Percentiles rank a stretch among this genome's conserved stretches.
Conservation (phyloP, 331 rosid species). For the Malus hybrid region DNA sequence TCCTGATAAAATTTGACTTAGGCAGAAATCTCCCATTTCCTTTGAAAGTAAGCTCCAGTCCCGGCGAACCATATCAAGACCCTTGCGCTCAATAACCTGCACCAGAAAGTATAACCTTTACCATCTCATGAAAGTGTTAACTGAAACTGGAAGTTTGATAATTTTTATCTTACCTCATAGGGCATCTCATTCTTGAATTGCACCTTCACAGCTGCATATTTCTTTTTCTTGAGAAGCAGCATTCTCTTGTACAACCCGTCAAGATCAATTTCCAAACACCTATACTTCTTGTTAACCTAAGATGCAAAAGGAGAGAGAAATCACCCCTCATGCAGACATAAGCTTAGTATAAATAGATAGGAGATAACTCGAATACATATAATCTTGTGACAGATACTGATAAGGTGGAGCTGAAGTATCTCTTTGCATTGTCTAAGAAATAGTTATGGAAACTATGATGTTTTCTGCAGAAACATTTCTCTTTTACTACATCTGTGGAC, state of each 20-base stretch:
- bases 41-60: constrained; percentile 95
- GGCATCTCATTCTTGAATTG: constrained; percentile 56
- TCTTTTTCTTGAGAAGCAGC: constrained; percentile 96
- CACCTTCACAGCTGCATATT: constrained; percentile 88
- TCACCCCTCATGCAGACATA: too few species aligned
- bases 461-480: not conserved
- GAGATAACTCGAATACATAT: not conserved
- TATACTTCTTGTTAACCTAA: constrained; percentile 90
- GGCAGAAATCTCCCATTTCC: constrained; percentile 90
- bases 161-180: constrained; percentile 50
- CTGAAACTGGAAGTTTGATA: constrained; percentile 3
- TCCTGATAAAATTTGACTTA: constrained; percentile 85
- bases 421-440: not conserved
- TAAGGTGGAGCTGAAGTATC: not conserved
- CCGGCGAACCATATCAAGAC: constrained; percentile 97
- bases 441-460: not conserved
- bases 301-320: constrained; percentile 19
- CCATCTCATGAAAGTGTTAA: not conserved
- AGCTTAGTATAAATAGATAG: not conserved
- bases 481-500: not conserved
- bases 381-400: not conserved
- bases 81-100: constrained; percentile 92
- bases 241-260: constrained; percentile 96
- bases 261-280: constrained; percentile 86
- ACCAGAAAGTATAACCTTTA: constrained; percentile 7